Percentiles rank a stretch among this genome's conserved stretches.
phyloP scores from a whole-genome alignment of 108 stramenopile genomes.

The Fistulifera solaris region DNA sequence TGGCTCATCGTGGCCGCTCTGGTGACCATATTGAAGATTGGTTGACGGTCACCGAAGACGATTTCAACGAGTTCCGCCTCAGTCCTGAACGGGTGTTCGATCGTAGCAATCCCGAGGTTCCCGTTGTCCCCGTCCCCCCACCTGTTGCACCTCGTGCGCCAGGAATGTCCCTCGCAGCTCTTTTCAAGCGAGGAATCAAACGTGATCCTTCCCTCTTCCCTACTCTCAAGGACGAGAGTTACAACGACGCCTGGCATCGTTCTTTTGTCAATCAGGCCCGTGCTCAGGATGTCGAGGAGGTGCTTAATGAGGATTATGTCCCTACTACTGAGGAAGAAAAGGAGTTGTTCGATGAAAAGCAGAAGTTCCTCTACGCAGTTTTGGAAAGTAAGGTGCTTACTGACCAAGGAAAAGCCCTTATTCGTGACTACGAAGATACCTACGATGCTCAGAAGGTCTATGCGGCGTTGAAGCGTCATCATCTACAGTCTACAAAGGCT shows the following conservation, averaged over 20 bases:
- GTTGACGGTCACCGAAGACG: no score
- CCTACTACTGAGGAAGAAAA: conserved; percentile 1
- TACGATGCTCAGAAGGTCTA: conserved; percentile 11
- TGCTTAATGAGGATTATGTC: conserved; percentile 4
- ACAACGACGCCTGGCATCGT: conserved; percentile 8
- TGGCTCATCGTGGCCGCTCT: no score
- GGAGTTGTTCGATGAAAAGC: background rate
- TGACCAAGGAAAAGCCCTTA: conserved; percentile 1
- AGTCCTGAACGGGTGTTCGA: no score
- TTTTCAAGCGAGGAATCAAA: conserved; percentile 13
- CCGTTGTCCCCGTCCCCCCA: no score
- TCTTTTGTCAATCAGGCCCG: background rate
- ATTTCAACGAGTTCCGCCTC: no score
- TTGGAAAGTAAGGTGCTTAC: background rate
- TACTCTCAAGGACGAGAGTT: conserved; percentile 9
- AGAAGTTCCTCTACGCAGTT: background rate
- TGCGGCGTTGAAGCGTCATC: background rate
- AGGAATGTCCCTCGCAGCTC: background rate
- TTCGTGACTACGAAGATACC: background rate
- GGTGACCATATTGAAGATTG: no score
- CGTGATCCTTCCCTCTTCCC: conserved; percentile 9
- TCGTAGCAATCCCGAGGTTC: no score
- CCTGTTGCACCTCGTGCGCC: no score
- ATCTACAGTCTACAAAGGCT: background rate
- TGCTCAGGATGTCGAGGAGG: conserved; percentile 9